Base-by-base conservation (phyloP, 2,329 filamentous ascomycete species). In the Colletotrichum brevisporum region DNA sequence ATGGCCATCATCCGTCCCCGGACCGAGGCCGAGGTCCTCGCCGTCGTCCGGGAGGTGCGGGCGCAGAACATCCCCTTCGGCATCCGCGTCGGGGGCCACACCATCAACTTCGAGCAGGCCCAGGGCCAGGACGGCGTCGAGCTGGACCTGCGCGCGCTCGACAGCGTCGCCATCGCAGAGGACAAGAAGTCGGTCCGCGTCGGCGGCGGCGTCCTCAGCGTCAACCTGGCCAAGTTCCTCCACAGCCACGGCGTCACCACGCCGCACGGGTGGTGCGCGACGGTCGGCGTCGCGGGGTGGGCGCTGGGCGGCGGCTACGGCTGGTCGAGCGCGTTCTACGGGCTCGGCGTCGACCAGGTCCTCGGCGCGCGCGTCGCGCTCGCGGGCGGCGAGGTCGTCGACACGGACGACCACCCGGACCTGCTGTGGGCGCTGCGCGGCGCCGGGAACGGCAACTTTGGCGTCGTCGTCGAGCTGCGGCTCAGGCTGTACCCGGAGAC, bases 401-500 rank as follows among this genome's bases (percentile, higher is more conserved):
- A 80, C 6, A 82, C 82, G 1, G 77, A 80, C 48, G 76, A 79
- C 15, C 74, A 74, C 10, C 63, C 47, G 2, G 41, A 68, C 8
- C 48, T 84, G 41, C 69, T 83, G 18, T 76, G 75, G 50, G 81
- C 77, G 1, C 79, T 84, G 18, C 75, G 81, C 1, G 82, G 82
- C 2, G 81, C 75, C 5, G 81, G 82, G 27, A 79, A 81, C 4
- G 75, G 75, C 12, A 63, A 54, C 31, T 78, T 83, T 26, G 82
- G 80, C 3, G 73, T 82, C 12, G 79, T 84, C 50, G 76, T 81
- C 8, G 80, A 83, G 66, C 45, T 83, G 6, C 78, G 75, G 3
- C 75, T 84, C 66, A 83, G 79, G 67, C 73, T 82, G 3, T 83
- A 83, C 63, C 75, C 76, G 3, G 45, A 68, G 48, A 70, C 67